phyloP scores from a whole-genome alignment of 2,329 filamentous ascomycete species.

The Arthrobotrys conoides region DNA sequence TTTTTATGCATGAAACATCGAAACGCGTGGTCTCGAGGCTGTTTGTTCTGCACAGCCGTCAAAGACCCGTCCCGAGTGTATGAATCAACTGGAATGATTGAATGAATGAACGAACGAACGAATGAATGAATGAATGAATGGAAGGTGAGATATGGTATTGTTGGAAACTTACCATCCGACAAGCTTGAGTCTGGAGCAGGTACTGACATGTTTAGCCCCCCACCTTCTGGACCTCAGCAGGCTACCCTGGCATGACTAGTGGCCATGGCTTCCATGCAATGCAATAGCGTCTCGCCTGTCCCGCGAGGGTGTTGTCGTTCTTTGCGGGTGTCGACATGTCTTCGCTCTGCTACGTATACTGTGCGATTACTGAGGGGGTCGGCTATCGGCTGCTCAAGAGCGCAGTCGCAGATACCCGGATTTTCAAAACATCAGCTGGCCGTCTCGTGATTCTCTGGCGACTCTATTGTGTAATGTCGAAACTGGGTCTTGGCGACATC shows the following conservation, averaged over 20 bases:
- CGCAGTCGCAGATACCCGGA: background rate
- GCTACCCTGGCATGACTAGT: background rate
- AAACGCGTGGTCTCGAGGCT: too few species aligned
- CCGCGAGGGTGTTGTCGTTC: too few species aligned
- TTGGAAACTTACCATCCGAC: background rate
- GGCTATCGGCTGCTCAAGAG: background rate
- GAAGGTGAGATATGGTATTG: background rate
- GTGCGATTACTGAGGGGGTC: background rate
- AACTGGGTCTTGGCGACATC: background rate
- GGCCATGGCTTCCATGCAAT: background rate
- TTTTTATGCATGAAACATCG: background rate
- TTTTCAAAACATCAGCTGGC: background rate
- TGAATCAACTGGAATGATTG: too few species aligned
- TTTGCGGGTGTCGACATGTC: too few species aligned
- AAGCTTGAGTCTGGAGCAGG: background rate
- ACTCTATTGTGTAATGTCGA: background rate
- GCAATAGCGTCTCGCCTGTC: background rate
- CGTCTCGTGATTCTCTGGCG: background rate
- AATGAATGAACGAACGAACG: too few species aligned
- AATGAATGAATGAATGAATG: background rate
- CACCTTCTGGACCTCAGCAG: background rate
- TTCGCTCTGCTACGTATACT: background rate
- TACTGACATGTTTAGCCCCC: conserved; percentile 3
- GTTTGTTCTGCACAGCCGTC: too few species aligned
- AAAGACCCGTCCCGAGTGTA: background rate